Evolutionary conservation across 2,329 filamentous ascomycete species (phyloP).

Genomic region (Alternaria viburni): DNA sequence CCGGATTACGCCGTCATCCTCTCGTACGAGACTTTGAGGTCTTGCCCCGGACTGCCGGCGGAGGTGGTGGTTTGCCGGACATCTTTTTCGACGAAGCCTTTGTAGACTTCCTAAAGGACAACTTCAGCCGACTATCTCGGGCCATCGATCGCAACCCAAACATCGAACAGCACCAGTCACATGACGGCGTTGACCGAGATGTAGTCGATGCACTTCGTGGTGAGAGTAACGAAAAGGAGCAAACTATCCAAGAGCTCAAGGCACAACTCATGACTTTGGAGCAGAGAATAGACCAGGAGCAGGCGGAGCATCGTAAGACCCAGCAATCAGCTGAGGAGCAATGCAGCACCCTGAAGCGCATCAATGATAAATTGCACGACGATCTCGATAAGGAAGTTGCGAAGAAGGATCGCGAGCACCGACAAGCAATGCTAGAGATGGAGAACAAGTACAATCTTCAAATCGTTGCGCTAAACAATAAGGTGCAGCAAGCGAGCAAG

Average conservation of each 20-base stretch:
- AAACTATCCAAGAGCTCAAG: slow-evolving; percentile 64
- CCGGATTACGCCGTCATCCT: slow-evolving; percentile 76
- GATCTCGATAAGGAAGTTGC: slow-evolving; percentile 72
- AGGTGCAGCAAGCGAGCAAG: slow-evolving; percentile 40
- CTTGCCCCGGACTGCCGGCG: slow-evolving; percentile 66
- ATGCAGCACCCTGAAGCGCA: slow-evolving; percentile 62
- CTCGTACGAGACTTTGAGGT: slow-evolving; percentile 90
- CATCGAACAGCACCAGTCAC: slow-evolving; percentile 81
- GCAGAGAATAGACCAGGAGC: slow-evolving; percentile 71
- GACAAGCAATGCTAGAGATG: slow-evolving; percentile 46
- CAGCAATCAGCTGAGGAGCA: slow-evolving; percentile 59
- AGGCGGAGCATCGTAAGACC: slow-evolving; percentile 71
- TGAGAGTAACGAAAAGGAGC: slow-evolving; percentile 76
- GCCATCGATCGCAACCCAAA: slow-evolving; percentile 91
- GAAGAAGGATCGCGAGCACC: slow-evolving; percentile 52
- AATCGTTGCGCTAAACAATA: slow-evolving; percentile 44
- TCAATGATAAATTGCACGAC: slow-evolving; percentile 73
- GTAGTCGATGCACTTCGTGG: slow-evolving; percentile 83
- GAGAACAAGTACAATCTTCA: slow-evolving; percentile 58
- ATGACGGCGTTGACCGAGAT: slow-evolving; percentile 92
- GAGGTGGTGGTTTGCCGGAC: slow-evolving; percentile 67
- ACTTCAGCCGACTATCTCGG: slow-evolving; percentile 82
- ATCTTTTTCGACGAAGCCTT: slow-evolving; percentile 87
- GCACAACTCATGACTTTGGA: slow-evolving; percentile 61
- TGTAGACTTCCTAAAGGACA: slow-evolving; percentile 94